phyloP scores from a whole-genome alignment of 2,329 filamentous ascomycete species.

The Pseudogymnoascus sp. region DNA sequence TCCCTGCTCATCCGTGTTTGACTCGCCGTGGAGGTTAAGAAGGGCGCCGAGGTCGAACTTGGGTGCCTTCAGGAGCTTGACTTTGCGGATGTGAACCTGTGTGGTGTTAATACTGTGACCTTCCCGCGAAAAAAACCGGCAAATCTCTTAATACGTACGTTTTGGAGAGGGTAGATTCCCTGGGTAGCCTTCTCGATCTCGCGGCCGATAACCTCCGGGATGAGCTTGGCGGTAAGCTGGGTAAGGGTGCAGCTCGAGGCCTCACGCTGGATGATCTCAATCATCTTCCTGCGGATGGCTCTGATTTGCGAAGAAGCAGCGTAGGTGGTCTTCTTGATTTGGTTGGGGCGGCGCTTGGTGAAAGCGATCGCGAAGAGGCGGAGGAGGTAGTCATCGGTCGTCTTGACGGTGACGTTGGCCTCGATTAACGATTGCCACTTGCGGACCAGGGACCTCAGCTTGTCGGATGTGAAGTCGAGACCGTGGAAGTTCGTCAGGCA shows the following conservation, averaged over 20 bases:
- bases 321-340: conserved; percentile 99
- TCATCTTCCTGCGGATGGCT: conserved; percentile 99
- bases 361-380: conserved; percentile 98
- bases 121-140: not conserved
- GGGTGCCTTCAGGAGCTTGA: conserved; percentile 96
- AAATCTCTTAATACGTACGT: conserved; percentile 54
- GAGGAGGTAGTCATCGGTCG: conserved; percentile 98
- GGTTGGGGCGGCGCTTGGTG: conserved; percentile 98
- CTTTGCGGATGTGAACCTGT: conserved; percentile 99
- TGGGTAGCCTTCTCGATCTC: conserved; percentile 99
- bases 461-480: conserved; percentile 99
- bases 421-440: conserved; percentile 99
- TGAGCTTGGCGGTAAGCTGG: conserved; percentile 97
- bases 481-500: conserved; percentile 99
- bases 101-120: conserved; percentile 31
- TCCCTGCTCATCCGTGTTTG: conserved; percentile 87
- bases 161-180: conserved; percentile 99
- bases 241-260: conserved; percentile 88
- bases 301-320: conserved; percentile 95
- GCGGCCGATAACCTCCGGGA: conserved; percentile 97
- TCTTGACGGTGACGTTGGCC: conserved; percentile 99
- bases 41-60: conserved; percentile 98
- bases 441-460: conserved; percentile 96
- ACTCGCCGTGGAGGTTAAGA: conserved; percentile 96
- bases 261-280: conserved; percentile 96